Percentiles rank a stretch among this genome's conserved stretches.
Conservation (phyloP, 2,329 filamentous ascomycete genomes). For the Epichloe brachyelytri region DNA sequence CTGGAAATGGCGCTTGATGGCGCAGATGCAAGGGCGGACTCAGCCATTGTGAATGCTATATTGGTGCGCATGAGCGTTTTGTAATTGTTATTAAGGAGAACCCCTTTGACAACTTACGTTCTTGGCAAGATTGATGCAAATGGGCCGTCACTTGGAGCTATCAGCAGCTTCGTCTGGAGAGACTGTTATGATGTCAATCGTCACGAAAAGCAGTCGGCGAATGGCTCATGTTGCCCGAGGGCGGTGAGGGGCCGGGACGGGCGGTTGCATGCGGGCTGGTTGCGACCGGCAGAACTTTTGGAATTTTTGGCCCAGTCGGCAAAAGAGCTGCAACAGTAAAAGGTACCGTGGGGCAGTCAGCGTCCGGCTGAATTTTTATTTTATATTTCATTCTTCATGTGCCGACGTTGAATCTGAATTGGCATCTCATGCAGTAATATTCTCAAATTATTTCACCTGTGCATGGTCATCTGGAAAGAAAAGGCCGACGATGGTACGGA, state of each 20-base stretch:
- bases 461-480: neutral
- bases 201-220: constrained; percentile 25
- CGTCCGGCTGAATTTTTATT: neutral
- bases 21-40: constrained; percentile 33
- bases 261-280: constrained; percentile 11
- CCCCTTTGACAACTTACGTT: neutral
- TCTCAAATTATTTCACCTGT: neutral
- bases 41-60: constrained; percentile 33
- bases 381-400: constrained; percentile 1
- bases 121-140: constrained; percentile 2
- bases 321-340: neutral
- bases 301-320: constrained; percentile 25
- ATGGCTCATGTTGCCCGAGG: constrained; percentile 23
- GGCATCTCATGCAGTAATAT: neutral
- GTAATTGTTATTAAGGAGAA: neutral
- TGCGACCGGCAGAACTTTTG: constrained; percentile 30
- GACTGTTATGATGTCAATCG: constrained; percentile 20
- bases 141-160: constrained; percentile 14
- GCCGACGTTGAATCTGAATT: neutral
- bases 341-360: neutral
- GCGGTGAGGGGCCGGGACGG: constrained; percentile 25
- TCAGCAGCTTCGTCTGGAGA: constrained; percentile 17
- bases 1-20: constrained; percentile 55
- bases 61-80: constrained; percentile 3
- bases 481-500: constrained; percentile 2